These are phyloP conservation scores for Solanum paucissectum DNA, from an alignment of 257 asterid species.

Conservation along the genomic window DNA sequence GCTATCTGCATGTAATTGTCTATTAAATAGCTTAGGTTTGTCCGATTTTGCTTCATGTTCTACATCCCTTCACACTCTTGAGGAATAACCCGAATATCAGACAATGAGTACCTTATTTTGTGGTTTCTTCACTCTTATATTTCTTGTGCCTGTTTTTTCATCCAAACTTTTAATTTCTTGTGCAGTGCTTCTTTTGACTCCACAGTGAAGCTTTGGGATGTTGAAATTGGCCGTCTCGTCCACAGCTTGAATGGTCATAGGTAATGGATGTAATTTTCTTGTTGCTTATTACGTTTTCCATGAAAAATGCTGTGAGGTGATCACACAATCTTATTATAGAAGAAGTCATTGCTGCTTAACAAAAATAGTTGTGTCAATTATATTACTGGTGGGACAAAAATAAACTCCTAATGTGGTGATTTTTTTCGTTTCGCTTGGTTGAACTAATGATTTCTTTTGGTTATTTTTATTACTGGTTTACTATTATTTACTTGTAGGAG, in stretches of 20 bases:
- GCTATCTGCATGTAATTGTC: background rate
- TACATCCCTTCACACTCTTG: background rate
- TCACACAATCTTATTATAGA: background rate
- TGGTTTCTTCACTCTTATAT: background rate
- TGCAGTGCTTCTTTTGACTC: constrained; percentile 96
- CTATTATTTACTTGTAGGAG: background rate
- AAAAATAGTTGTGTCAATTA: background rate
- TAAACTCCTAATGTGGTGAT: background rate
- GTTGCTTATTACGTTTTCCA: background rate
- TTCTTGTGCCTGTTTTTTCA: background rate
- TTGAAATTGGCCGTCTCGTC: constrained; percentile 53
- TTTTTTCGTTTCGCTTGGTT: background rate
- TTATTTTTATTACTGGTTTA: background rate
- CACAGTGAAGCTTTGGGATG: constrained; percentile 89
- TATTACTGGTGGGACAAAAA: background rate
- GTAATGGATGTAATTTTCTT: constrained; percentile 16
- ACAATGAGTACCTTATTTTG: background rate
- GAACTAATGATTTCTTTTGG: background rate
- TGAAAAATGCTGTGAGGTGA: background rate
- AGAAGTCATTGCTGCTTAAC: background rate
- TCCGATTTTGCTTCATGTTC: background rate
- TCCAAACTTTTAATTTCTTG: background rate
- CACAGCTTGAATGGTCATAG: constrained; percentile 88
- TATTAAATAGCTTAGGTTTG: background rate
- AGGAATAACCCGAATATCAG: background rate